Evolutionary conservation across 768 basidiomycete species (phyloP).

Genomic region (Fistulinella prunicolor): DNA sequence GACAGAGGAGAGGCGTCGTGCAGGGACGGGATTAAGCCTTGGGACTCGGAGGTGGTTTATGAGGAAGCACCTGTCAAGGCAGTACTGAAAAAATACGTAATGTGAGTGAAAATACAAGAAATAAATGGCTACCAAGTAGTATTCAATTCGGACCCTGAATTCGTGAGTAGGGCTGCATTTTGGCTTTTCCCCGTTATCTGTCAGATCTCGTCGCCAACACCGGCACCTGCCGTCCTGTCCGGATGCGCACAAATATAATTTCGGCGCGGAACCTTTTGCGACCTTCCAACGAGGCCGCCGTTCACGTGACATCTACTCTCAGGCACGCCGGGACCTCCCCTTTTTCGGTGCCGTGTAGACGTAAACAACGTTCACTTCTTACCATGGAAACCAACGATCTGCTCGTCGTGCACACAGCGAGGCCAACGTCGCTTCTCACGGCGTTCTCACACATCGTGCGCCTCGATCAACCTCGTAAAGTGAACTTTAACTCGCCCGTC

Average conservation of each 20-base stretch:
- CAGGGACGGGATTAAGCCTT: conserved; percentile 23
- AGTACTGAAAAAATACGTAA: conserved; percentile 38
- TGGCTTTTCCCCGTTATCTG: conserved; percentile 33
- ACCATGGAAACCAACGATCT: conserved; percentile 27
- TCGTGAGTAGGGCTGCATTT: conserved; percentile 24
- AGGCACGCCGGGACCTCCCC: conserved; percentile 25
- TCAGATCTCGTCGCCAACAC: conserved; percentile 28
- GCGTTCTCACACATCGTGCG: conserved; percentile 27
- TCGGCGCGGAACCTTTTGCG: conserved; percentile 31
- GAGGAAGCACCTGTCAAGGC: conserved; percentile 35
- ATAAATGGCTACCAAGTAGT: too few species aligned
- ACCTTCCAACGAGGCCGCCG: conserved; percentile 7
- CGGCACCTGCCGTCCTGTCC: conserved; percentile 29
- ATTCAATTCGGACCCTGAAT: conserved; percentile 34
- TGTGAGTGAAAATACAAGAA: conserved; percentile 22
- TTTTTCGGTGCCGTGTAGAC: conserved; percentile 34
- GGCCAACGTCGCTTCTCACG: conserved; percentile 4
- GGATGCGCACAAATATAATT: conserved; percentile 27
- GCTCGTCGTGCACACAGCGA: neutral
- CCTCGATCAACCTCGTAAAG: conserved; percentile 21
- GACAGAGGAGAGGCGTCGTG: conserved; percentile 26
- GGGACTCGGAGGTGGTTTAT: conserved; percentile 30
- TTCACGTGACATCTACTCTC: conserved; percentile 22
- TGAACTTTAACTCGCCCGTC: conserved; percentile 22
- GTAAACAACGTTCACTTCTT: conserved; percentile 28